A percentile compares a stretch with the other conserved stretches of the same genome.
Conservation (phyloP, 2,329 filamentous ascomycete genomes). For the Juglanconis oblonga region DNA sequence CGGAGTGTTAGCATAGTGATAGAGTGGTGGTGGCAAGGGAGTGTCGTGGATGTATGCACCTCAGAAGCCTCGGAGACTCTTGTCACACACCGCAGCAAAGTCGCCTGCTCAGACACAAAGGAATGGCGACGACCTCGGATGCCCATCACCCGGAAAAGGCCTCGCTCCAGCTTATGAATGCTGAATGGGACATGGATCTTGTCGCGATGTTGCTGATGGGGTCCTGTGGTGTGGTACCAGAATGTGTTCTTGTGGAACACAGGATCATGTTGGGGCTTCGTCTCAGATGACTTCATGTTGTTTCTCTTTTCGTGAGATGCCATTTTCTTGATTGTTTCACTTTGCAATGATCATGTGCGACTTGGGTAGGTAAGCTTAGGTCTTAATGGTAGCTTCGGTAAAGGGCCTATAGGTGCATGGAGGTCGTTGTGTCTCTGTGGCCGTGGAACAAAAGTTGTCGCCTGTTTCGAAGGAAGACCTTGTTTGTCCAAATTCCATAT, state of each 20-base stretch:
- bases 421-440: neutral
- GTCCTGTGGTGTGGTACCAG: constrained; percentile 2
- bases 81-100: neutral
- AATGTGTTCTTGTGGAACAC: constrained; percentile 2
- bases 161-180: constrained; percentile 3
- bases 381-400: neutral
- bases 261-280: neutral
- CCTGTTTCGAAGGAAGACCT: neutral
- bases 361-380: neutral
- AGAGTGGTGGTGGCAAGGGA: neutral
- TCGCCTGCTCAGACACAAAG: neutral
- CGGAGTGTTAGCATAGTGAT: too few species aligned
- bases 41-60: neutral
- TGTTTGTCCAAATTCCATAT: neutral
- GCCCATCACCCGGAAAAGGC: constrained; percentile 3
- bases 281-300: neutral
- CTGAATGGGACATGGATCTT: neutral
- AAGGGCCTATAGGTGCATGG: neutral
- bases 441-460: neutral
- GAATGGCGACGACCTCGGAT: neutral
- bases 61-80: constrained; percentile 2
- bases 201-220: neutral
- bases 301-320: neutral
- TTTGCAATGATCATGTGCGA: neutral
- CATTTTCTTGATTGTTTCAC: neutral